Conservation (phyloP, 768 basidiomycete genomes). For the Tulasnella sp. region DNA sequence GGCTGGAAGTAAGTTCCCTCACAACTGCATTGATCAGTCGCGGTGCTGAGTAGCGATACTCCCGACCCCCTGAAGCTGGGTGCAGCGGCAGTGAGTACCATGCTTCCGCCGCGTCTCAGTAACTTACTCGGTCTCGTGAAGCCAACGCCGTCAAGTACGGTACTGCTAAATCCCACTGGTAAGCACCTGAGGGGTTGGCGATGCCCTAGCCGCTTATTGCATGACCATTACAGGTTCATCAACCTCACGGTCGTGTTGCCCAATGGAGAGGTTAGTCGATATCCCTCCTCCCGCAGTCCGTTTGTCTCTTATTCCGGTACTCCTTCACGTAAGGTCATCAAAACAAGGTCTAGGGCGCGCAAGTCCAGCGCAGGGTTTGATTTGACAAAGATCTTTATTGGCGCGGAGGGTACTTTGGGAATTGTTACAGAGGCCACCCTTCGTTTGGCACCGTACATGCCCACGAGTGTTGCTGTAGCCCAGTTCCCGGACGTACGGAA, state of each 20-base stretch:
- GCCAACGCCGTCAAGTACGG: constrained; percentile 79
- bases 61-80: too few relatives aligned
- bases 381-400: constrained; percentile 76
- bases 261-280: constrained; percentile 27
- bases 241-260: constrained; percentile 32
- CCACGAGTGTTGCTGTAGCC: constrained; percentile 77
- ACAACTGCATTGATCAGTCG: constrained; percentile 40
- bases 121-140: constrained; percentile 21
- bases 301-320: constrained; percentile 61
- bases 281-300: background rate
- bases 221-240: background rate
- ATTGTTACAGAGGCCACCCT: constrained; percentile 87
- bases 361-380: constrained; percentile 87
- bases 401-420: constrained; percentile 80
- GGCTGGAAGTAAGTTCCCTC: constrained; percentile 77
- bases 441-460: constrained; percentile 64
- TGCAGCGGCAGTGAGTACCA: constrained; percentile 15
- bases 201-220: background rate
- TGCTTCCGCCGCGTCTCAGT: background rate
- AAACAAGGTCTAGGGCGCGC: constrained; percentile 63
- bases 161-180: constrained; percentile 81
- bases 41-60: background rate
- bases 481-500: constrained; percentile 69
- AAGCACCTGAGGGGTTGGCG: constrained; percentile 47
- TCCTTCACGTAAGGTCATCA: constrained; percentile 74